Evolutionary conservation across 805 yeast species (phyloP), one percentile per base, ranked within the genome.

Genomic region (Wickerhamomyces alni): DNA sequence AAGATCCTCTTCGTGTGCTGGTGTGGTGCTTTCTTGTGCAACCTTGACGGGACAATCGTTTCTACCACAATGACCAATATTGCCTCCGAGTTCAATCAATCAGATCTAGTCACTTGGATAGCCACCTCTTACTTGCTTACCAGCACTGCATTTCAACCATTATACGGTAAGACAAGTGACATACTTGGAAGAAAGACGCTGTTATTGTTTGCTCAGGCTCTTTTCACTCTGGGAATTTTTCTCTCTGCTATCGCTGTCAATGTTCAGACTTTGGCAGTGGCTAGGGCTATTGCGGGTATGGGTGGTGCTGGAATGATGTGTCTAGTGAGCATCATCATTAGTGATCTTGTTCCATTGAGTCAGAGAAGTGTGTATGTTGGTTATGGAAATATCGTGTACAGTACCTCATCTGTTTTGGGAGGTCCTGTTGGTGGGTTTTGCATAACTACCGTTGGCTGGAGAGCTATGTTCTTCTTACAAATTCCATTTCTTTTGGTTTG

Each of bases 51-150:
- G 15, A 77, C 85, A 0, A 70, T 77, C 17, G 81, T 79, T 3
- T 69, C 84, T 5, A 74, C 82, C 3, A 67, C 79, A 12, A 61
- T 80, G 54, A 69, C 74, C 30, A 67, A 70, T 22, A 80, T 80
- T 33, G 83, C 84, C 17, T 69, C 79, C 6, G 77, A 77, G 18
- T 67, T 80, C 54, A 59, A 75, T 34, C 75, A 73, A 34, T 64
- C 78, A 30, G 66, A 69, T 15, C 52, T 69, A 39, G 62, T 75
- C 6, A 61, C 78, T 3, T 83, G 91, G 89, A 81, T 83, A 3
- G 87, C 88, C 4, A 77, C 88, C 0, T 74, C 85, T 1, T 78
- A 81, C 39, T 63, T 85, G 25, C 61, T 85, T 22, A 80, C 89
- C 2, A 77, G 76, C 44, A 74, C 86, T 4, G 84, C 85, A 2